Evolutionary conservation across 495 filamentous ascomycete genomes (phyloP).

Genomic region (Neurospora sp.): DNA sequence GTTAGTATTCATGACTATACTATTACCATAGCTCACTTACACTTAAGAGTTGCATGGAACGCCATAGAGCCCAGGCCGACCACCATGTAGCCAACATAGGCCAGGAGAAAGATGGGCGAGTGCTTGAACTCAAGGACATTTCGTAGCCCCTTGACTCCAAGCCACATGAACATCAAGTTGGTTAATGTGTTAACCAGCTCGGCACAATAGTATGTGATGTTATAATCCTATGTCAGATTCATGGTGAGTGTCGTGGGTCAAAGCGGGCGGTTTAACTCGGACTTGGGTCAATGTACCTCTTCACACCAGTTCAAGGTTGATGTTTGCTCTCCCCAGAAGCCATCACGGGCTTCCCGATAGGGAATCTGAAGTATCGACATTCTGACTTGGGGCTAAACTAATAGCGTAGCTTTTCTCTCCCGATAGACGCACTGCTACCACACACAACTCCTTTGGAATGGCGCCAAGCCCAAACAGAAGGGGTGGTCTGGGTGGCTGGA

Average conservation of each 20-base stretch:
- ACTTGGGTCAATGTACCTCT: constrained; percentile 45
- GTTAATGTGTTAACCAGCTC: constrained; percentile 52
- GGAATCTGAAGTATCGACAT: constrained; percentile 37
- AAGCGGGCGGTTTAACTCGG: neutral
- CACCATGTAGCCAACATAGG: constrained; percentile 65
- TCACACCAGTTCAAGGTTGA: constrained; percentile 92
- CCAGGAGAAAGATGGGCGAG: constrained; percentile 60
- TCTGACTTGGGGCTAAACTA: neutral
- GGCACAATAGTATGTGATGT: constrained; percentile 37
- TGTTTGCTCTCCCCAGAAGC: constrained; percentile 78
- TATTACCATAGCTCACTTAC: constrained; percentile 29
- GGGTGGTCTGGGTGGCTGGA: neutral
- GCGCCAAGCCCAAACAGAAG: neutral
- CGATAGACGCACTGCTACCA: neutral
- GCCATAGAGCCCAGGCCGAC: constrained; percentile 73
- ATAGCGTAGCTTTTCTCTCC: neutral
- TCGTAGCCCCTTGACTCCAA: constrained; percentile 61
- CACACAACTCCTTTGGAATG: neutral
- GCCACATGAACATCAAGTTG: constrained; percentile 68
- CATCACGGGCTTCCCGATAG: constrained; percentile 57
- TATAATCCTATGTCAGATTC: constrained; percentile 31
- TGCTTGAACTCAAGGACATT: constrained; percentile 62
- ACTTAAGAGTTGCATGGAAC: constrained; percentile 78
- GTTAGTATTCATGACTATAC: constrained; percentile 5
- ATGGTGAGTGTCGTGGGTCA: neutral